phyloP scores from a whole-genome alignment of 164 flowering plant species.

The Stephania cephalantha region DNA sequence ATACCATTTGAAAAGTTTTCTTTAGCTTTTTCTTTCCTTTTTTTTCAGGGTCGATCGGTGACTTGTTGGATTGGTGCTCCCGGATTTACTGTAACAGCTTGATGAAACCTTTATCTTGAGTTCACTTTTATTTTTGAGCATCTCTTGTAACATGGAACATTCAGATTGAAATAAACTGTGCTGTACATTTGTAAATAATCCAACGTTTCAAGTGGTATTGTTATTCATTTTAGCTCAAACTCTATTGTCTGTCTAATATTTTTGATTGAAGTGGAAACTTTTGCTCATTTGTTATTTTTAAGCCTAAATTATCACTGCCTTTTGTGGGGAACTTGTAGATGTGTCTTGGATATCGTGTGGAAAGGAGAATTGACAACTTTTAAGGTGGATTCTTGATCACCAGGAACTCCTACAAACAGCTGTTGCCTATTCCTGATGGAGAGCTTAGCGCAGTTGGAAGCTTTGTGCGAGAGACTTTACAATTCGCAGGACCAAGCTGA shows the following conservation, averaged over 20 bases:
- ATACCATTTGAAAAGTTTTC: neutral
- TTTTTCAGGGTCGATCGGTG: slow-evolving; percentile 23
- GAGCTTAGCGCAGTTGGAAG: slow-evolving; percentile 88
- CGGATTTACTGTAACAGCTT: slow-evolving; percentile 13
- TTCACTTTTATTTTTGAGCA: slow-evolving; percentile 28
- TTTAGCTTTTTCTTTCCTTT: neutral
- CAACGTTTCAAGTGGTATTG: slow-evolving; percentile 20
- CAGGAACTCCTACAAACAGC: slow-evolving; percentile 21
- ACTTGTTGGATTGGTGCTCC: slow-evolving; percentile 16
- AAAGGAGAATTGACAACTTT: slow-evolving; percentile 27
- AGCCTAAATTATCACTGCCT: slow-evolving; percentile 21
- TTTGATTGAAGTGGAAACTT: slow-evolving; percentile 14
- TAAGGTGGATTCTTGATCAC: slow-evolving; percentile 29
- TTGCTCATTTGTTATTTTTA: slow-evolving; percentile 5
- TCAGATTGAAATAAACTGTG: slow-evolving; percentile 26
- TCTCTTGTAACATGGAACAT: slow-evolving; percentile 33
- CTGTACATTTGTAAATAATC: slow-evolving; percentile 32
- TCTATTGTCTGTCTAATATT: slow-evolving; percentile 17
- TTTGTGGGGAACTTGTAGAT: slow-evolving; percentile 35
- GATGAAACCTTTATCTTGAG: slow-evolving; percentile 14
- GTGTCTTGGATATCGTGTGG: slow-evolving; percentile 26
- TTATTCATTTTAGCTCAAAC: slow-evolving; percentile 19
- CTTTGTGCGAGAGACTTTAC: slow-evolving; percentile 93
- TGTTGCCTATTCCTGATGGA: slow-evolving; percentile 45
- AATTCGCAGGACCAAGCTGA: slow-evolving; percentile 92